These are phyloP conservation scores for Corinectria fuckeliana DNA, from an alignment of 2,329 filamentous ascomycete species.

Conservation along the genomic window DNA sequence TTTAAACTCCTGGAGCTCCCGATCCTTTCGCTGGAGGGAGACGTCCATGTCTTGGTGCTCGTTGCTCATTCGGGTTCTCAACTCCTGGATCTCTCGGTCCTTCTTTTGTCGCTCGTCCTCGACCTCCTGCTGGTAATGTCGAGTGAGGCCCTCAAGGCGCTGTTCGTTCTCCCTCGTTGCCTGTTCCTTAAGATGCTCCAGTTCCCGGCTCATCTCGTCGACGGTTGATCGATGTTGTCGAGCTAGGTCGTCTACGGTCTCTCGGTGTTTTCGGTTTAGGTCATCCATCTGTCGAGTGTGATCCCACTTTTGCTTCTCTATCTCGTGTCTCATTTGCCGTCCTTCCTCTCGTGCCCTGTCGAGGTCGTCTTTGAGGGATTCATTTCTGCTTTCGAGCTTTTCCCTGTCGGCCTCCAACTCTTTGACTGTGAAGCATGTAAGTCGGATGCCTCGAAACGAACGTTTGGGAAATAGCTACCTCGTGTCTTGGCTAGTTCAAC, in stretches of 20 bases:
- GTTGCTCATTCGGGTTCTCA: constrained; percentile 59
- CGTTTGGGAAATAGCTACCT: constrained; percentile 59
- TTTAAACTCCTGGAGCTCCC: constrained; percentile 58
- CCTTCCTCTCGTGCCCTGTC: constrained; percentile 47
- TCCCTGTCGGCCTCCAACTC: constrained; percentile 57
- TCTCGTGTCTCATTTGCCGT: constrained; percentile 43
- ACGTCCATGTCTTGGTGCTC: constrained; percentile 60
- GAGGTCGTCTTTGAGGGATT: constrained; percentile 69
- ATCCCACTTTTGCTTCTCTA: constrained; percentile 48
- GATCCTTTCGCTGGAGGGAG: constrained; percentile 58
- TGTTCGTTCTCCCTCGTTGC: constrained; percentile 68
- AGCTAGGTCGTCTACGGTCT: constrained; percentile 44
- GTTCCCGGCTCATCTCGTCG: constrained; percentile 54
- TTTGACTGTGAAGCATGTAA: constrained; percentile 45
- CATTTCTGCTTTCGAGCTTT: constrained; percentile 54
- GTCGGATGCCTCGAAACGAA: accelerated
- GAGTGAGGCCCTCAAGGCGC: constrained; percentile 69
- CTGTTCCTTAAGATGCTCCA: constrained; percentile 48
- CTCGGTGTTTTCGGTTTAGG: constrained; percentile 49
- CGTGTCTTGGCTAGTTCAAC: constrained; percentile 76
- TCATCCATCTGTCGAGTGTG: constrained; percentile 59
- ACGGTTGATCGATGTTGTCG: constrained; percentile 44
- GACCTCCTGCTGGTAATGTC: constrained; percentile 67
- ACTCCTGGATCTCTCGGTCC: constrained; percentile 68
- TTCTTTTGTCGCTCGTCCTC: constrained; percentile 68